Conservation (phyloP, 768 basidiomycete species). For the Leccinum disarticulatum region DNA sequence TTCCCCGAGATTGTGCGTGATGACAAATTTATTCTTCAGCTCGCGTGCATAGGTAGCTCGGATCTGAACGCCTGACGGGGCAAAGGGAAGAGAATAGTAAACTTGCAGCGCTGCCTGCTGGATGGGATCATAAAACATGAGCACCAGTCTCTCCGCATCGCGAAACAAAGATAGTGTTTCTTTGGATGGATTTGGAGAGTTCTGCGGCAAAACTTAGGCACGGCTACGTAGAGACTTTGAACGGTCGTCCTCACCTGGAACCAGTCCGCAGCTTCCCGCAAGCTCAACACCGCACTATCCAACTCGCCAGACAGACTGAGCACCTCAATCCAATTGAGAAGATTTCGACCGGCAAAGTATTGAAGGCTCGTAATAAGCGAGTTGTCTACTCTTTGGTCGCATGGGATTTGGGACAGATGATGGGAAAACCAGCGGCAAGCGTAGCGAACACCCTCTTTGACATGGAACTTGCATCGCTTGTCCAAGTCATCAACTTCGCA, state of each 20-base stretch:
- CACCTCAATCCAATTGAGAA: conserved; percentile 22
- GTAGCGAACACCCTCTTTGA: conserved; percentile 18
- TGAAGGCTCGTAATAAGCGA: conserved; percentile 11
- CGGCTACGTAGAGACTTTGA: not conserved
- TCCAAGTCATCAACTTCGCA: conserved; percentile 15
- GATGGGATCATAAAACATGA: conserved; percentile 23
- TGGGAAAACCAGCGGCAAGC: conserved; percentile 23
- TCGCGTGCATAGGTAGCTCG: conserved; percentile 12
- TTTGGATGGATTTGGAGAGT: conserved; percentile 5
- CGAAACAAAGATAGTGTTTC: conserved; percentile 12
- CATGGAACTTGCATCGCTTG: conserved; percentile 10
- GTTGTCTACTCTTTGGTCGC: conserved; percentile 2
- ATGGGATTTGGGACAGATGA: conserved; percentile 15
- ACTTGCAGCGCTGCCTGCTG: conserved; percentile 18
- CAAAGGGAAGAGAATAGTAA: conserved; percentile 14
- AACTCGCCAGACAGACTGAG: conserved; percentile 20
- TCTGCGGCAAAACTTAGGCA: conserved; percentile 7
- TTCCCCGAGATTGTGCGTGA: conserved; percentile 10
- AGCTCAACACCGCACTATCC: conserved; percentile 13
- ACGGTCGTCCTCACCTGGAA: conserved; percentile 8
- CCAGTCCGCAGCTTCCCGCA: conserved; percentile 15
- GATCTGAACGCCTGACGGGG: conserved; percentile 8
- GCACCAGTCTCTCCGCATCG: conserved; percentile 20
- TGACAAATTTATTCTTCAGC: conserved; percentile 12
- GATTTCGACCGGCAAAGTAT: conserved; percentile 6